These are phyloP conservation scores for Aspergillus sp. DNA, from an alignment of 2,329 filamentous ascomycete species.

Conservation along the genomic window DNA sequence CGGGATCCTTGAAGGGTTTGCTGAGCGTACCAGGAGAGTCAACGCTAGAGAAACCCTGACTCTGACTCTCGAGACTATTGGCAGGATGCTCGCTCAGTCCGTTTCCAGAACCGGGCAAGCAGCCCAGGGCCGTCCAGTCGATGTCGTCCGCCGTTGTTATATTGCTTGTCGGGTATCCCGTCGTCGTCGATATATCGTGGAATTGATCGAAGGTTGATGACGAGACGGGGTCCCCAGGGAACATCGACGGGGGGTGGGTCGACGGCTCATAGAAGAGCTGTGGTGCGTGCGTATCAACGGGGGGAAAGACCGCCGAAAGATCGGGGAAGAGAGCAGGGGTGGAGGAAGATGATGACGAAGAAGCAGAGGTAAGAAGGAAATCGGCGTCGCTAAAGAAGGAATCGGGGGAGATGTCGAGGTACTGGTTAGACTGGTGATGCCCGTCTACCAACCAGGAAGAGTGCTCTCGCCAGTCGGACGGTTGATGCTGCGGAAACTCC, in stretches of 20 bases:
- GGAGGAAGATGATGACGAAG: slow-evolving; percentile 1
- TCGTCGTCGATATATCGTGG: background rate
- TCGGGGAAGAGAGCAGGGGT: background rate
- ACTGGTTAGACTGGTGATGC: background rate
- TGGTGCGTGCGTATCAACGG: slow-evolving; percentile 7
- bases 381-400: slow-evolving; percentile 7
- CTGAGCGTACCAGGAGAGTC: slow-evolving; percentile 4
- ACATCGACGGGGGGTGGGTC: background rate
- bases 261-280: slow-evolving; percentile 11
- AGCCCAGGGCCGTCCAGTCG: slow-evolving; percentile 10
- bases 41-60: background rate
- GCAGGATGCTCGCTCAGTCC: background rate
- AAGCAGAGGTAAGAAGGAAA: background rate
- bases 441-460: slow-evolving; percentile 4
- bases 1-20: background rate
- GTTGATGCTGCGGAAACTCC: slow-evolving; percentile 6
- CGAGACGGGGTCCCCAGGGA: slow-evolving; percentile 4
- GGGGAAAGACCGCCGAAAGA: slow-evolving; percentile 13
- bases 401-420: slow-evolving; percentile 3
- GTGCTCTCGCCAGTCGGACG: slow-evolving; percentile 7
- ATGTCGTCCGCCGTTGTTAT: background rate
- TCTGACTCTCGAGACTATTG: slow-evolving; percentile 1
- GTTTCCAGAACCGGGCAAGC: slow-evolving; percentile 1
- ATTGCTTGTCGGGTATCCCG: slow-evolving; percentile 5
- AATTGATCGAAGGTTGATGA: background rate